phyloP scores from a whole-genome alignment of 345 rosid species.

The Hibiscus mutabilis region DNA sequence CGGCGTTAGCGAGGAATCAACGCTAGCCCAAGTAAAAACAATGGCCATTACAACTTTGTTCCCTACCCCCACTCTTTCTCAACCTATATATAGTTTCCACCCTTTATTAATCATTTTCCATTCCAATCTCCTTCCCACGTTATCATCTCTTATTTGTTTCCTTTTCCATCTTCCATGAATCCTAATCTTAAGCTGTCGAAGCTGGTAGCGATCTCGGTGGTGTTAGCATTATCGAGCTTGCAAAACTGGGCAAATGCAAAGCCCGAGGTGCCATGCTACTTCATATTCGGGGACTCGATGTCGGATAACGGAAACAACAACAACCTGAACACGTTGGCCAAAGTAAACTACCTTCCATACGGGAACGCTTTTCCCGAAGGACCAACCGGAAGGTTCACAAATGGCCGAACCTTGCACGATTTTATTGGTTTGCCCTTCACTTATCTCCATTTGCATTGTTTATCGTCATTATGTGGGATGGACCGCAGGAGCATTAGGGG shows the following conservation, averaged over 20 bases:
- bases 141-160: not conserved
- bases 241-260: not conserved
- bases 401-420: slow-evolving; percentile 46
- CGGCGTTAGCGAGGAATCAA: too few relatives aligned
- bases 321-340: slow-evolving; percentile 33
- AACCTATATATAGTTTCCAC: not conserved
- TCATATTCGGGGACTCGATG: slow-evolving; percentile 59
- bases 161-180: not conserved
- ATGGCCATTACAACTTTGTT: too few relatives aligned
- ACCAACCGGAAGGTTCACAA: slow-evolving; percentile 59
- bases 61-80: too few relatives aligned
- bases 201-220: not conserved
- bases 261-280: slow-evolving; percentile 44
- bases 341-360: slow-evolving; percentile 49
- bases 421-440: slow-evolving; percentile 33
- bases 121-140: not conserved
- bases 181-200: not conserved
- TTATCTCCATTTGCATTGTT: too few relatives aligned
- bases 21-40: too few relatives aligned
- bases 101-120: not conserved
- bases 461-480: too few relatives aligned
- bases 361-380: slow-evolving; percentile 51
- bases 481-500: too few relatives aligned
- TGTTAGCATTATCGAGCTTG: not conserved
- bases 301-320: slow-evolving; percentile 66